phyloP scores from a whole-genome alignment of 768 basidiomycete species.

The Tricholomella constricta region DNA sequence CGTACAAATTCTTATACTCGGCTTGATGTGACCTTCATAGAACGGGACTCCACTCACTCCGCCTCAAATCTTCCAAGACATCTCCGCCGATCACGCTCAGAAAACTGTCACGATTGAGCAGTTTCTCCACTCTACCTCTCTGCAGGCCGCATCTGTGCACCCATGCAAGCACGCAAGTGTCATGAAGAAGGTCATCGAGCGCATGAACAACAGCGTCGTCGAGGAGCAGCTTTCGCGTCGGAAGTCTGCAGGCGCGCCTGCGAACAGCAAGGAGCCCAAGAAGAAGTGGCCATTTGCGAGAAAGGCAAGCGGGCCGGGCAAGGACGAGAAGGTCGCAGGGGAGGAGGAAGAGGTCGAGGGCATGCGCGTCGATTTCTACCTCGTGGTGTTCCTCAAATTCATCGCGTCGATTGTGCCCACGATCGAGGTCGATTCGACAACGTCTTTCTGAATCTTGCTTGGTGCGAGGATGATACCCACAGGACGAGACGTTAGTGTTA shows the following conservation, averaged over 20 bases:
- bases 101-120: slow-evolving; percentile 99
- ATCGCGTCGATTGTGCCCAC: slow-evolving; percentile 98
- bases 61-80: slow-evolving; percentile 93
- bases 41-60: slow-evolving; percentile 88
- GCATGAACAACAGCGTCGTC: slow-evolving; percentile 90
- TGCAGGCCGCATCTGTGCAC: slow-evolving; percentile 92
- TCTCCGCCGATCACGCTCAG: slow-evolving; percentile 95
- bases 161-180: slow-evolving; percentile 99
- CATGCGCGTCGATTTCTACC: slow-evolving; percentile 96
- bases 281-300: slow-evolving; percentile 87
- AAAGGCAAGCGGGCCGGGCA: slow-evolving; percentile 62
- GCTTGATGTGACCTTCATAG: slow-evolving; percentile 39
- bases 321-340: slow-evolving; percentile 50
- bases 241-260: slow-evolving; percentile 38
- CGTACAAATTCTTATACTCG: not conserved
- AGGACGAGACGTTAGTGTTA: not conserved
- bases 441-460: slow-evolving; percentile 52
- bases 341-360: slow-evolving; percentile 82
- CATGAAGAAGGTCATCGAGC: slow-evolving; percentile 99
- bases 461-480: not conserved
- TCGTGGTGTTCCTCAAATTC: slow-evolving; percentile 98
- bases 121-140: slow-evolving; percentile 89
- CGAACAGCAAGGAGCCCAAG: slow-evolving; percentile 55
- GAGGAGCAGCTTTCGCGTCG: slow-evolving; percentile 78
- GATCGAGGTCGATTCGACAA: slow-evolving; percentile 95